Base-by-base conservation (phyloP, 768 basidiomycete species). In the Lentinula lateritia region DNA sequence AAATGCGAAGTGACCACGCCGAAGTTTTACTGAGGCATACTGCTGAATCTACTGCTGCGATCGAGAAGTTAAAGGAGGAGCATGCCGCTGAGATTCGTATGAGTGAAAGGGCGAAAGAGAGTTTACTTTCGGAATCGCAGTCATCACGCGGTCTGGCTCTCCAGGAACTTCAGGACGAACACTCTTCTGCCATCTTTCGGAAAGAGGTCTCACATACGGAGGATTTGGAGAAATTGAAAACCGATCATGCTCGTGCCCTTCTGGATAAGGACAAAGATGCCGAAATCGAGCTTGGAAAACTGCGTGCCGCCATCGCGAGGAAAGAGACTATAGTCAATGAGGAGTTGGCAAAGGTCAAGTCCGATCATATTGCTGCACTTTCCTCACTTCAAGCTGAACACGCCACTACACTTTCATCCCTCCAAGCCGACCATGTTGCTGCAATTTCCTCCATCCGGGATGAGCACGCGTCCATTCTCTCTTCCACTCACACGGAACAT, bases 51-150 rank as follows among this genome's bases (percentile, higher is more conserved):
- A 76, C 83, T 42, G 84, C 83, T 5, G 78, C 77, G 10, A 75
- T 93, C n/a, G 86, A 89, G 58, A 82, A 90, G 50, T 73, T 93
- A 64, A 83, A 83, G 60, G 86, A 88, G 66, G 91, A 94, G 66
- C 93, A 95, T 69, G 83, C 83, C 38, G 83, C 82, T 38, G 86
- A 86, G 66, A 73, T 93, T 39, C 83, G 88, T 52, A 84, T 90
- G 79, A 78, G 82, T 1, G 90, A 95, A 71, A 87, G 92, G 62
- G 78, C 89, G 28, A 83, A 84, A 23, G 84, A 92, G 64, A 91
- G 90, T 36, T 83, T 85, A 2, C 74, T 93, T 32, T 83, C 87
- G 7, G 89, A 90, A 68, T 90, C 90, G 5, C 79, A 92, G 70
- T 86, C 87, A 12, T 79, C 88, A 45, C 85, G 85, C 60, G 81